Conservation (phyloP, 805 yeast genomes). For the Candida odintsovae region DNA sequence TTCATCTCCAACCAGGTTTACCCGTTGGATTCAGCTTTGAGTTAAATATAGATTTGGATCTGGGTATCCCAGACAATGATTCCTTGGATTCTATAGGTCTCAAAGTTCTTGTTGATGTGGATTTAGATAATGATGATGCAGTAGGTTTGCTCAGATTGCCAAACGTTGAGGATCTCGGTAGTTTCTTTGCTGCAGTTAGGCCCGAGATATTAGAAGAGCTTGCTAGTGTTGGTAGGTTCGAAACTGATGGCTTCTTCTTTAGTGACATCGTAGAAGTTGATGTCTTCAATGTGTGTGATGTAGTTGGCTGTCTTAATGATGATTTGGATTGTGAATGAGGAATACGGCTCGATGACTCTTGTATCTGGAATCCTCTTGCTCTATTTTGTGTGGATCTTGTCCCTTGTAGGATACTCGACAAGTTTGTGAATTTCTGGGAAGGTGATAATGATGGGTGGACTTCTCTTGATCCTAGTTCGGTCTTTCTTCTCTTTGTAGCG, state of each 20-base stretch:
- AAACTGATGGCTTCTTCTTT: conserved; percentile 3
- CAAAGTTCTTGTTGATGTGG: conserved; percentile 13
- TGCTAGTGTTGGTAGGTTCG: conserved; percentile 4
- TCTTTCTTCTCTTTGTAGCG: conserved; percentile 21
- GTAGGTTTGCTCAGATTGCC: conserved; percentile 19
- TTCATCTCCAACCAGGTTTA: conserved; percentile 2
- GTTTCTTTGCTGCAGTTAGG: conserved; percentile 9
- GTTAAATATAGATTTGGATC: background rate
- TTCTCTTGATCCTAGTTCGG: conserved; percentile 13
- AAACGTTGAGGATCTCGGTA: conserved; percentile 17
- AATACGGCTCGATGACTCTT: background rate
- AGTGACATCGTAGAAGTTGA: conserved; percentile 1
- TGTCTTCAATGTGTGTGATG: background rate
- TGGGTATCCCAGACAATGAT: conserved; percentile 4
- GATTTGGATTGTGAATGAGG: conserved; percentile 8
- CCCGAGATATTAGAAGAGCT: conserved; percentile 7
- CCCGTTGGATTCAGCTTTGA: background rate
- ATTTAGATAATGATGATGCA: conserved; percentile 16
- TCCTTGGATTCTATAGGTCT: background rate
- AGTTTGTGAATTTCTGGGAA: conserved; percentile 4
- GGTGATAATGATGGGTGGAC: conserved; percentile 3
- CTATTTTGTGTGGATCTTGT: background rate
- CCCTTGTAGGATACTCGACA: conserved; percentile 1
- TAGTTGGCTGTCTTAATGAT: conserved; percentile 1
- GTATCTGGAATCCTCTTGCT: conserved; percentile 2